Conservation (phyloP, 352 stramenopile genomes). For the Phytophthora vignae region DNA sequence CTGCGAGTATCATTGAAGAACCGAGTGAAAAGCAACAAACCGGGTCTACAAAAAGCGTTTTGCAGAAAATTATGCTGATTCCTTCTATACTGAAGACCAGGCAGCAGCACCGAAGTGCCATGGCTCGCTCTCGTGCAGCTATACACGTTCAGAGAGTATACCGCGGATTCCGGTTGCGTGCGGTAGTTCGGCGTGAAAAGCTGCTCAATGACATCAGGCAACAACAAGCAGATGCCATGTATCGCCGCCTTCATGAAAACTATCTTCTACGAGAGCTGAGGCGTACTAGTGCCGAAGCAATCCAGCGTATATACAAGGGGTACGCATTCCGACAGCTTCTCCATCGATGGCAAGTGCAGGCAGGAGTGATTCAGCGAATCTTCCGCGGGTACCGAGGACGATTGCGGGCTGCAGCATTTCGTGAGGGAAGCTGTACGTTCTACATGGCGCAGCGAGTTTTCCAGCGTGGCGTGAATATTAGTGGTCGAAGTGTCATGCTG, state of each 20-base stretch:
- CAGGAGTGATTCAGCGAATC: constrained; percentile 58
- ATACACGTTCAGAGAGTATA: constrained; percentile 61
- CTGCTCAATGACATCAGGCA: constrained; percentile 60
- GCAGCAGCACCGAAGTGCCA: constrained; percentile 32
- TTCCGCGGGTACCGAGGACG: constrained; percentile 63
- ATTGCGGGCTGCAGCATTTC: constrained; percentile 63
- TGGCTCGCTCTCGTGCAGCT: constrained; percentile 36
- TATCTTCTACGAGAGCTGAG: constrained; percentile 58
- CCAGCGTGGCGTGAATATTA: constrained; percentile 64
- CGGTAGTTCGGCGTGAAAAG: constrained; percentile 48
- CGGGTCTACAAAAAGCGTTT: not conserved
- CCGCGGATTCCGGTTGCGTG: constrained; percentile 68
- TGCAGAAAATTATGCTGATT: constrained; percentile 52
- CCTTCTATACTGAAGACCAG: constrained; percentile 53
- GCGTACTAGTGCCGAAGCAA: constrained; percentile 49
- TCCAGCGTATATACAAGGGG: constrained; percentile 72
- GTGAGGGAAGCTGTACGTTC: constrained; percentile 72
- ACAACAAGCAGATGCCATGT: constrained; percentile 53
- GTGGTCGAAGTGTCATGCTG: constrained; percentile 55
- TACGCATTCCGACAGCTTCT: constrained; percentile 45
- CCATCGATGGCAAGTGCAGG: constrained; percentile 37
- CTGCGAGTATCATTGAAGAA: not conserved
- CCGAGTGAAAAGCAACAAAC: not conserved
- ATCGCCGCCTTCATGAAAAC: constrained; percentile 39
- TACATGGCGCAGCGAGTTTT: constrained; percentile 76